A percentile compares a stretch with the other conserved stretches of the same genome.
phyloP scores from a whole-genome alignment of 1,139 yeast genomes.

The Suhomyces bokatorum region DNA sequence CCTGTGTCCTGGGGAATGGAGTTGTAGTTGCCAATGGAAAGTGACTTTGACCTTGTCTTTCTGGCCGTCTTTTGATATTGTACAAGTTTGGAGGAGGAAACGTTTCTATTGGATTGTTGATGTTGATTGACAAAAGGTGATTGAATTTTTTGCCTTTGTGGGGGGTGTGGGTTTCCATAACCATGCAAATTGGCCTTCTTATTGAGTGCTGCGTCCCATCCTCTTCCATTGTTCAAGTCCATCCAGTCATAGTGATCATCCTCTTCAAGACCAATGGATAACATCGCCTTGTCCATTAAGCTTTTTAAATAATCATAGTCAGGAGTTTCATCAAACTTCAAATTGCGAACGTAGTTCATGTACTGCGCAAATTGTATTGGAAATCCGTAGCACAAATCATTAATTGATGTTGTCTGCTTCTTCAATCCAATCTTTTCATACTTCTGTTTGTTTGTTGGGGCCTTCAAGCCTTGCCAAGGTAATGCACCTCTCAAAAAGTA shows the following conservation, averaged over 20 bases:
- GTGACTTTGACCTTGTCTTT: conserved; percentile 17
- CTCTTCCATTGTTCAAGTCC: conserved; percentile 77
- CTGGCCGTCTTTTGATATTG: conserved; percentile 11
- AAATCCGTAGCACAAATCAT: conserved; percentile 65
- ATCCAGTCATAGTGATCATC: conserved; percentile 83
- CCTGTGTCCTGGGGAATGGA: conserved; percentile 29
- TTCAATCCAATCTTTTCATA: conserved; percentile 82
- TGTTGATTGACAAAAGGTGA: conserved; percentile 10
- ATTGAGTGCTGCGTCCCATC: conserved; percentile 79
- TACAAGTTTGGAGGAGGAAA: conserved; percentile 12
- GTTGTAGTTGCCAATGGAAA: conserved; percentile 29
- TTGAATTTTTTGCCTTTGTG: conserved; percentile 37
- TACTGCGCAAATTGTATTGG: conserved; percentile 81
- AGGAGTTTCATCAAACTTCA: conserved; percentile 76
- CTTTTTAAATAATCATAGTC: conserved; percentile 57
- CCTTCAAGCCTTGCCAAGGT: conserved; percentile 57
- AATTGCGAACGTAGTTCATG: conserved; percentile 65
- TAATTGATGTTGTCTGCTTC: conserved; percentile 68
- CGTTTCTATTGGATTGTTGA: conserved; percentile 10
- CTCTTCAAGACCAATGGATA: conserved; percentile 29
- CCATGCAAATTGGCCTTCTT: conserved; percentile 82
- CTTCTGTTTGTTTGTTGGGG: conserved; percentile 79
- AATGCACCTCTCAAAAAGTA: conserved; percentile 61
- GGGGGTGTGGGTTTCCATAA: conserved; percentile 72
- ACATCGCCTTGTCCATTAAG: conserved; percentile 46